phyloP scores from a whole-genome alignment of 768 basidiomycete species.

The Coprinopsis sp. region DNA sequence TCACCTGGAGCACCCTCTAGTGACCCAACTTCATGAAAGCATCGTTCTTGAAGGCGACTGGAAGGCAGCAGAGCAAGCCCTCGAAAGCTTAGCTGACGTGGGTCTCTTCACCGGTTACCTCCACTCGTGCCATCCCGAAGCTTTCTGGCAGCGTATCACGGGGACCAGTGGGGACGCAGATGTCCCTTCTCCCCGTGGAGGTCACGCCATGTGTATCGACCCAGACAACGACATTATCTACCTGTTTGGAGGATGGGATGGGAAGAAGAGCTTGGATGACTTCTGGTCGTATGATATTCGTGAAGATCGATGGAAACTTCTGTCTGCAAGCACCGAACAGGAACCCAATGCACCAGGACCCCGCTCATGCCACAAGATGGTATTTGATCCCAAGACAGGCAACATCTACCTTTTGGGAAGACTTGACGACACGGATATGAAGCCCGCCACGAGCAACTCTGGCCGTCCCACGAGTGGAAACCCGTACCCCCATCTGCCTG shows the following conservation, averaged over 20 bases:
- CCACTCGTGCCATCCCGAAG: conserved; percentile 51
- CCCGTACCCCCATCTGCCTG: neutral
- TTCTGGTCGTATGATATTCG: conserved; percentile 71
- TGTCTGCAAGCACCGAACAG: conserved; percentile 49
- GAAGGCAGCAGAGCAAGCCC: conserved; percentile 48
- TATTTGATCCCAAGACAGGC: conserved; percentile 66
- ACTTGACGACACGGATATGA: conserved; percentile 51
- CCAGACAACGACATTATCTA: conserved; percentile 58
- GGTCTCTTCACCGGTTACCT: conserved; percentile 63
- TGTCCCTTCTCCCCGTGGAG: conserved; percentile 62
- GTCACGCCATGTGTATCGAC: conserved; percentile 82
- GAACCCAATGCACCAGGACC: conserved; percentile 66
- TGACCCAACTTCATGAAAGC: conserved; percentile 58
- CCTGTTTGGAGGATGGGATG: conserved; percentile 78
- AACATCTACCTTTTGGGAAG: conserved; percentile 72
- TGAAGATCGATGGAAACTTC: conserved; percentile 54
- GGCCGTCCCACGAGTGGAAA: neutral
- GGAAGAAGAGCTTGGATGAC: conserved; percentile 66
- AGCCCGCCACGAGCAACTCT: neutral
- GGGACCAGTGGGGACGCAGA: conserved; percentile 65
- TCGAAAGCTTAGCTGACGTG: conserved; percentile 44
- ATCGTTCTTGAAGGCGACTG: conserved; percentile 68
- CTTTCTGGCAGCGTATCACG: conserved; percentile 55
- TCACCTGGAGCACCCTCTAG: conserved; percentile 63
- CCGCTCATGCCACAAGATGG: conserved; percentile 79